Evolutionary conservation across 768 basidiomycete species (phyloP).

Genomic region (Hygrocybe punicea): DNA sequence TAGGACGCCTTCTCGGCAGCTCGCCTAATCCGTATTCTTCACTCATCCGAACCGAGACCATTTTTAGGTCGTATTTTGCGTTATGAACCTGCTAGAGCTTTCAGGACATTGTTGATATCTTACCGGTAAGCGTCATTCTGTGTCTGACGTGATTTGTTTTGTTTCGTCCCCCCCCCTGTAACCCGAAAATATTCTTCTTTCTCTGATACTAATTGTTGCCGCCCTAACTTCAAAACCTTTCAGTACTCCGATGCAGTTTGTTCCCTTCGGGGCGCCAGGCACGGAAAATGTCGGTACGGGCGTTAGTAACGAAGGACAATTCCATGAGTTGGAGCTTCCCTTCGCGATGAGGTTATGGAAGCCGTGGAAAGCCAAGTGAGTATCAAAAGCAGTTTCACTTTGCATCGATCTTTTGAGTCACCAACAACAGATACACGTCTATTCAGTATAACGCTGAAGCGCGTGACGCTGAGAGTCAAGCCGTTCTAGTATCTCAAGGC

Average conservation of each 20-base stretch:
- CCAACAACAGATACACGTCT: slow-evolving; percentile 33
- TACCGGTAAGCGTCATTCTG: slow-evolving; percentile 65
- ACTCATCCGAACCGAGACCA: slow-evolving; percentile 50
- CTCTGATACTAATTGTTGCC: not conserved
- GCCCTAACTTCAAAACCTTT: slow-evolving; percentile 3
- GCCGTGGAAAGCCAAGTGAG: slow-evolving; percentile 51
- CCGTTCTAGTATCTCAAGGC: slow-evolving; percentile 17
- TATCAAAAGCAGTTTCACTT: not conserved
- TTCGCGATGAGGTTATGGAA: slow-evolving; percentile 60
- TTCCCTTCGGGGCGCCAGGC: slow-evolving; percentile 18
- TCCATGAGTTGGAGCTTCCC: slow-evolving; percentile 49
- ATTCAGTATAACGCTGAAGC: slow-evolving; percentile 59
- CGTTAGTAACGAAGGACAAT: slow-evolving; percentile 22
- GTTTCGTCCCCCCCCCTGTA: not conserved
- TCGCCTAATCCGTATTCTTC: slow-evolving; percentile 57
- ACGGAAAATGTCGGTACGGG: slow-evolving; percentile 11
- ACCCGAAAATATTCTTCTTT: slow-evolving; percentile 6
- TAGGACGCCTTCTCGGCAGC: slow-evolving; percentile 60
- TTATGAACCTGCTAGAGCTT: slow-evolving; percentile 74
- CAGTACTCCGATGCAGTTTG: slow-evolving; percentile 41
- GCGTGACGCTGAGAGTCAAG: slow-evolving; percentile 35
- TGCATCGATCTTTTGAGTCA: slow-evolving; percentile 1
- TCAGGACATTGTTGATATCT: slow-evolving; percentile 69
- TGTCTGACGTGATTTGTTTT: not conserved
- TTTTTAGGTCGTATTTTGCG: slow-evolving; percentile 74